phyloP scores from a whole-genome alignment of 306 rosid species.

The Mimosa bimucronata region DNA sequence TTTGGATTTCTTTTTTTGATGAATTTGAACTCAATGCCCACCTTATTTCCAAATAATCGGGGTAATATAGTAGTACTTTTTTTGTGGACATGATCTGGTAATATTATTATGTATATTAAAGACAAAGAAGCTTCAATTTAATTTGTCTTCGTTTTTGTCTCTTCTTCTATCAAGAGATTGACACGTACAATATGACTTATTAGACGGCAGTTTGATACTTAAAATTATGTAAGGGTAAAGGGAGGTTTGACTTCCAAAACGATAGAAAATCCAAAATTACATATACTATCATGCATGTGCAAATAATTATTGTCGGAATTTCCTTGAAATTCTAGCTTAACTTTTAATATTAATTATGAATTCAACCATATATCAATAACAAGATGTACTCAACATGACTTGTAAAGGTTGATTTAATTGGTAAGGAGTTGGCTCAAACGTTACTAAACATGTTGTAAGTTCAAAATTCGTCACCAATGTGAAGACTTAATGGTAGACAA shows the following conservation, averaged over 20 bases:
- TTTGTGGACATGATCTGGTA: too few species aligned
- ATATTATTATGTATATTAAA: not conserved
- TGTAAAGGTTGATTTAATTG: too few species aligned
- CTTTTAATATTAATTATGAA: too few species aligned
- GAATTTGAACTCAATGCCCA: constrained; percentile 12
- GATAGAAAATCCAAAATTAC: not conserved
- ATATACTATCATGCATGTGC: not conserved
- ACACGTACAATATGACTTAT: too few species aligned
- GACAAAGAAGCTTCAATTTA: not conserved
- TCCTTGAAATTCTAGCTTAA: not conserved
- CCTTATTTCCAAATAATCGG: constrained; percentile 14
- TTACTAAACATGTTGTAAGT: too few species aligned
- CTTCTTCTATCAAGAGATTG: not conserved
- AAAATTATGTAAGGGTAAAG: too few species aligned
- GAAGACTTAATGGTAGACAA: too few species aligned
- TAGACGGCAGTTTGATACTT: too few species aligned
- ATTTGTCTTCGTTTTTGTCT: not conserved
- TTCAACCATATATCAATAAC: too few species aligned
- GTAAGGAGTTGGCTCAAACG: too few species aligned
- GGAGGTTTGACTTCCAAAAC: not conserved
- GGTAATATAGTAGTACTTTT: not conserved
- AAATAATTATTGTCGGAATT: not conserved
- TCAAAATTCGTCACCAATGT: too few species aligned
- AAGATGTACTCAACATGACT: too few species aligned
- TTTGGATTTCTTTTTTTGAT: constrained; percentile 34